phyloP scores from a whole-genome alignment of 2,329 filamentous ascomycete genomes.

The Waltergamsia citrina region DNA sequence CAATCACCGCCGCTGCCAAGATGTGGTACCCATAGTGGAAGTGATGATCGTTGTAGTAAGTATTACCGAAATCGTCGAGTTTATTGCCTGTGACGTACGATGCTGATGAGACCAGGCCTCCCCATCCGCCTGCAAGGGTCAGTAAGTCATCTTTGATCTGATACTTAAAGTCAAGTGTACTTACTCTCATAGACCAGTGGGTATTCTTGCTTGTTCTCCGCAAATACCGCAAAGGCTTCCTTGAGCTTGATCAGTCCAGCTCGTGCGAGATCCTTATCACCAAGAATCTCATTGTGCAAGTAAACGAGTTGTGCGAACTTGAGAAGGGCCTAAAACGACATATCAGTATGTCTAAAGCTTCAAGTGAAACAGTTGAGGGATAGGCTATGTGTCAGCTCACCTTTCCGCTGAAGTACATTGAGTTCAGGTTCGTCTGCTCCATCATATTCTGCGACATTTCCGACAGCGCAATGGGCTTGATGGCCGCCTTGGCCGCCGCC shows the following conservation, averaged over 20 bases:
- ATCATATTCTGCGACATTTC: constrained; percentile 72
- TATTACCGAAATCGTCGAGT: constrained; percentile 81
- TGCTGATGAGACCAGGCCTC: constrained; percentile 69
- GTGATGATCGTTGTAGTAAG: constrained; percentile 69
- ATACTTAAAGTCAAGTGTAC: no score
- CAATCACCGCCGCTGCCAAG: constrained; percentile 76
- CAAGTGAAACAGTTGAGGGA: neutral
- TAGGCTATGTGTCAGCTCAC: neutral
- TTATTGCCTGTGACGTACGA: constrained; percentile 62
- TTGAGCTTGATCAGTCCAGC: constrained; percentile 54
- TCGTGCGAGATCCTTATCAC: constrained; percentile 45
- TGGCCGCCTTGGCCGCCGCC: constrained; percentile 24
- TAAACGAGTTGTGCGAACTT: constrained; percentile 68
- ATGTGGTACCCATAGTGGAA: constrained; percentile 86
- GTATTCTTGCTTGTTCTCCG: constrained; percentile 56
- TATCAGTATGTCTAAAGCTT: neutral
- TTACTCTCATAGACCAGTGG: constrained; percentile 57
- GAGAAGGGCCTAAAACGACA: constrained; percentile 41
- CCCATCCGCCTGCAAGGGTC: no score
- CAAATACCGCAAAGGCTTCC: constrained; percentile 54
- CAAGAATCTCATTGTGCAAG: constrained; percentile 52
- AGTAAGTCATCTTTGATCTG: no score
- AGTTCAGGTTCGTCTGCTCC: constrained; percentile 63
- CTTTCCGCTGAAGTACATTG: constrained; percentile 92
- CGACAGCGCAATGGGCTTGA: constrained; percentile 46